These are phyloP conservation scores for Staphylotrichum longicolle DNA, from an alignment of 495 filamentous ascomycete genomes.

Conservation along the genomic window DNA sequence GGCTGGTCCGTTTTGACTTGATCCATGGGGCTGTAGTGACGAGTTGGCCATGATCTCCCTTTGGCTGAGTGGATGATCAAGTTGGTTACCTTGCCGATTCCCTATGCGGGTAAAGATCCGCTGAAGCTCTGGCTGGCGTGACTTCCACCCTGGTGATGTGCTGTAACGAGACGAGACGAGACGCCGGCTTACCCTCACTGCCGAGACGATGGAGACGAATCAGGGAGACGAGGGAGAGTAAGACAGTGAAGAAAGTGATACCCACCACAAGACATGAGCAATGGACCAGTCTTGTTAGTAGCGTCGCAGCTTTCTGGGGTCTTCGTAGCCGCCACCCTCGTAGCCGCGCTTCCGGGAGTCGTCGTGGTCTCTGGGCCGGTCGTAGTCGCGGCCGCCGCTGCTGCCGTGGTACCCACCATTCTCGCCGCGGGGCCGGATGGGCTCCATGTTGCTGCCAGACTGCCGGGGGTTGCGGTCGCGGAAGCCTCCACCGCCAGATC, in stretches of 20 bases:
- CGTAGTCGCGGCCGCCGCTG: slow-evolving; percentile 44
- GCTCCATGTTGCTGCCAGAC: slow-evolving; percentile 68
- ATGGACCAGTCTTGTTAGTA: slow-evolving; percentile 51
- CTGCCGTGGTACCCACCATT: slow-evolving; percentile 51
- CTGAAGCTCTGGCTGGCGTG: too few species aligned
- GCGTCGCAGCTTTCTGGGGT: slow-evolving; percentile 74
- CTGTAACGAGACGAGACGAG: slow-evolving; percentile 15
- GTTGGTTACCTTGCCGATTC: too few species aligned
- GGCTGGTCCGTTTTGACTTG: too few species aligned
- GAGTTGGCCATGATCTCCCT: too few species aligned
- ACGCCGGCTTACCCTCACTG: slow-evolving; percentile 60
- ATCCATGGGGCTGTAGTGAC: too few species aligned
- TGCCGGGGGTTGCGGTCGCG: slow-evolving; percentile 55
- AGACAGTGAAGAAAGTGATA: slow-evolving; percentile 40
- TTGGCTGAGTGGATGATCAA: too few species aligned
- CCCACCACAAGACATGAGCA: slow-evolving; percentile 43
- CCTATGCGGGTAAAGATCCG: too few species aligned
- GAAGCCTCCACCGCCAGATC: slow-evolving; percentile 58
- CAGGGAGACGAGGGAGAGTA: slow-evolving; percentile 30
- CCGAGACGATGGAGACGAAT: slow-evolving; percentile 44
- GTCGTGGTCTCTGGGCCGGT: slow-evolving; percentile 50
- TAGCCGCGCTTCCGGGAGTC: slow-evolving; percentile 61
- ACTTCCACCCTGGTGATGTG: too few species aligned
- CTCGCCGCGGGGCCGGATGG: slow-evolving; percentile 56
- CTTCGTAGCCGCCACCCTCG: slow-evolving; percentile 70